Percentiles rank a stretch among this genome's conserved stretches.
These are phyloP conservation scores for Pistacia atlantica DNA, from an alignment of 345 rosid species.

Conservation along the genomic window DNA sequence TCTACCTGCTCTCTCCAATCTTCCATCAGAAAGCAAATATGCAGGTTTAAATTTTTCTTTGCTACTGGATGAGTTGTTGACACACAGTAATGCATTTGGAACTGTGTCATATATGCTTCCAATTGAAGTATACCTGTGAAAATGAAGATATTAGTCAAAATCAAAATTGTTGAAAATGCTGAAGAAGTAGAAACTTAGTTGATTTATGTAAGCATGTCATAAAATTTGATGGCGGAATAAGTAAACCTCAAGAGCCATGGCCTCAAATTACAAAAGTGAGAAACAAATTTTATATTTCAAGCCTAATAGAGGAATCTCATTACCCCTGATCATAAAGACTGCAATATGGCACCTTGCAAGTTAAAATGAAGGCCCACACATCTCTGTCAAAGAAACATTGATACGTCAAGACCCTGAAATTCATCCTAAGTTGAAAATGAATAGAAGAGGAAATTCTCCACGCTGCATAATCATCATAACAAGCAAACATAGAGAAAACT, in stretches of 20 bases:
- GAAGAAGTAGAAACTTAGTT: slow-evolving; percentile 7
- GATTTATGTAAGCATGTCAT: background rate
- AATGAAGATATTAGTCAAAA: slow-evolving; percentile 10
- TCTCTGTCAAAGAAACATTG: slow-evolving; percentile 59
- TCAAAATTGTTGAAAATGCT: slow-evolving; percentile 4
- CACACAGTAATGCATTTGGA: slow-evolving; percentile 73
- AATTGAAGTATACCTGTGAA: slow-evolving; percentile 86
- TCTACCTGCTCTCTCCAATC: slow-evolving; percentile 98
- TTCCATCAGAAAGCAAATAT: slow-evolving; percentile 93
- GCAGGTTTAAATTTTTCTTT: slow-evolving; percentile 87
- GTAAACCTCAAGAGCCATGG: slow-evolving; percentile 1
- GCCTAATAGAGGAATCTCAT: slow-evolving; percentile 23
- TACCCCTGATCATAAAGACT: slow-evolving; percentile 98
- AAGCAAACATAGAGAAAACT: background rate
- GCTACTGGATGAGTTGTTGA: slow-evolving; percentile 41
- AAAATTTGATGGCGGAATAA: slow-evolving; percentile 6
- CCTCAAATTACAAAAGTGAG: slow-evolving; percentile 11
- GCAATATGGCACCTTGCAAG: slow-evolving; percentile 94
- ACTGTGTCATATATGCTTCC: slow-evolving; percentile 94
- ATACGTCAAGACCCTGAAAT: slow-evolving; percentile 23
- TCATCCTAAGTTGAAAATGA: slow-evolving; percentile 13
- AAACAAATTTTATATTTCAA: slow-evolving; percentile 17
- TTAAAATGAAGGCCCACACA: slow-evolving; percentile 94
- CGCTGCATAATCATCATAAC: background rate
- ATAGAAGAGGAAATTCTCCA: background rate